Conservation (phyloP, 495 filamentous ascomycete species). For the Aspergillus avenaceus region DNA sequence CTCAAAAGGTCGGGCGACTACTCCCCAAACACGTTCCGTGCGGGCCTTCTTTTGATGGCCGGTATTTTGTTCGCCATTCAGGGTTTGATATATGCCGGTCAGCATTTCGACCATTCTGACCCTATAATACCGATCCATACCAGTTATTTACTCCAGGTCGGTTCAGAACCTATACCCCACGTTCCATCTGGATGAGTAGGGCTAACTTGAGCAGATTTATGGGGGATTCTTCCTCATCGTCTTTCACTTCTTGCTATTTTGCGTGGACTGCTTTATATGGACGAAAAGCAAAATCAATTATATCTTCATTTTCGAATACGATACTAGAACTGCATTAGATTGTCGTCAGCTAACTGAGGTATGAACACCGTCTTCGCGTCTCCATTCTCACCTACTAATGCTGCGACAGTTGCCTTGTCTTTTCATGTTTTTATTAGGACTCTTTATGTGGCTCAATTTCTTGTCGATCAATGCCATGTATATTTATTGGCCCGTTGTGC, state of each 20-base stretch:
- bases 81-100: constrained; percentile 62
- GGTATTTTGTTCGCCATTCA: constrained; percentile 71
- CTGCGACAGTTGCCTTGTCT: constrained; percentile 60
- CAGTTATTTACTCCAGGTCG: constrained; percentile 71
- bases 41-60: constrained; percentile 72
- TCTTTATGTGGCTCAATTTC: constrained; percentile 87
- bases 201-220: constrained; percentile 61
- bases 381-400: constrained; percentile 10
- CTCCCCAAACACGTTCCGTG: constrained; percentile 69
- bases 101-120: constrained; percentile 49
- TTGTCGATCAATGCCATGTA: constrained; percentile 65
- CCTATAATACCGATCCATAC: constrained; percentile 46
- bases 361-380: constrained; percentile 9
- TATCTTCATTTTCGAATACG: constrained; percentile 93
- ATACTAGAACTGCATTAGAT: constrained; percentile 76
- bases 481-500: constrained; percentile 82
- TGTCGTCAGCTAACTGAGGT: constrained; percentile 85
- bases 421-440: constrained; percentile 71
- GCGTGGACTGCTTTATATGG: constrained; percentile 78
- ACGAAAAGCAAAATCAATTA: constrained; percentile 84
- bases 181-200: neutral
- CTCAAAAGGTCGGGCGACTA: constrained; percentile 62
- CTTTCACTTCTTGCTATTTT: constrained; percentile 70
- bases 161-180: constrained; percentile 13
- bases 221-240: constrained; percentile 78